A percentile compares a stretch with the other conserved stretches of the same genome.
These are phyloP conservation scores for Eutypella sp. DNA, from an alignment of 2,329 filamentous ascomycete species.

Conservation along the genomic window DNA sequence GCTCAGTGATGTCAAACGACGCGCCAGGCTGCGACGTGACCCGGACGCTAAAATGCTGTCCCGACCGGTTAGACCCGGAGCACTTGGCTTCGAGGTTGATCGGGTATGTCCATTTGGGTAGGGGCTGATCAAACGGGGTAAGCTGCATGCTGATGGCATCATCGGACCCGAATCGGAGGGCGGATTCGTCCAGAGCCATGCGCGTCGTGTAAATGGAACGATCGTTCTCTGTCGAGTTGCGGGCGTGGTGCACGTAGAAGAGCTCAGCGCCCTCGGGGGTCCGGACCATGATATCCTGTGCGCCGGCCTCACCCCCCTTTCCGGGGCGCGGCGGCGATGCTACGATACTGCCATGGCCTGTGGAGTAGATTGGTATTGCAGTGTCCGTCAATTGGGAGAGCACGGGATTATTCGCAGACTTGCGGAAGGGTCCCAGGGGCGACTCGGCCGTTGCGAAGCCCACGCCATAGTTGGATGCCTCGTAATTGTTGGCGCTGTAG, in stretches of 20 bases:
- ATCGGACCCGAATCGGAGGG: constrained; percentile 21
- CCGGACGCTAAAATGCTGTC: constrained; percentile 9
- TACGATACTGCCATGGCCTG: constrained; percentile 30
- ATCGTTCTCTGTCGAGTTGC: constrained; percentile 22
- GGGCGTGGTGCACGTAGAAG: constrained; percentile 30
- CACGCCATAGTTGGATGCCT: constrained; percentile 29
- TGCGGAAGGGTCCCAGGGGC: constrained; percentile 28
- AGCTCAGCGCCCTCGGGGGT: constrained; percentile 27
- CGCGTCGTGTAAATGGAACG: constrained; percentile 30
- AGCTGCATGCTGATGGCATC: constrained; percentile 25
- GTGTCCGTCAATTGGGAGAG: constrained; percentile 25
- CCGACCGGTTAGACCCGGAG: background rate
- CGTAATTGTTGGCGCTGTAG: constrained; percentile 19
- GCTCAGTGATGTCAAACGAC: constrained; percentile 20
- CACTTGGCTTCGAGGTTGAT: constrained; percentile 17
- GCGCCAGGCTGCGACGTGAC: constrained; percentile 16
- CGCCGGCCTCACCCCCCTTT: constrained; percentile 13
- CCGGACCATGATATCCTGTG: constrained; percentile 27
- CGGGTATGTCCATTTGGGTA: constrained; percentile 27
- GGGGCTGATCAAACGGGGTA: constrained; percentile 25
- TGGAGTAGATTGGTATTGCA: constrained; percentile 27
- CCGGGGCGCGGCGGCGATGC: constrained; percentile 25
- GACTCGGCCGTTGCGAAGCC: constrained; percentile 29
- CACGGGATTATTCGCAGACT: constrained; percentile 27
- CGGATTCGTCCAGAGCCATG: constrained; percentile 20